These are phyloP conservation scores for Phytophthora fragariaefolia DNA, from an alignment of 352 stramenopile species.

Conservation along the genomic window DNA sequence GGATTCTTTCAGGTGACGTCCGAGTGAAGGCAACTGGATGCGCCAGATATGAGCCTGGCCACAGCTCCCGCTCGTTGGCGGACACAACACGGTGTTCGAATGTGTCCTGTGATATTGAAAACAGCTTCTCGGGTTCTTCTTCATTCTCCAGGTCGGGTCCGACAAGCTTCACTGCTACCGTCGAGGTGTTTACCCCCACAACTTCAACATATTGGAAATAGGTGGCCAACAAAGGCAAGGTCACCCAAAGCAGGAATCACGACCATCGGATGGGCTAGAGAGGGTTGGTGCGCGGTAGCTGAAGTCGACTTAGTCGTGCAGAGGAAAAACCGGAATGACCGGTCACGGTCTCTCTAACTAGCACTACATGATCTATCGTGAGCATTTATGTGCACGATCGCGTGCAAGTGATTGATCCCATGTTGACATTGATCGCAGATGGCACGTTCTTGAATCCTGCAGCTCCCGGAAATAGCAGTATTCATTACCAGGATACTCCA, in stretches of 20 bases:
- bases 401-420: no score
- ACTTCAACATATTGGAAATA: neutral
- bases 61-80: neutral
- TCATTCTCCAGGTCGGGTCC: neutral
- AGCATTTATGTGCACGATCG: neutral
- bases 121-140: neutral
- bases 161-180: neutral
- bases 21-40: constrained; percentile 1
- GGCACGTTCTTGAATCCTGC: neutral
- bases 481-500: neutral
- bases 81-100: neutral
- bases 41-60: neutral
- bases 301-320: neutral
- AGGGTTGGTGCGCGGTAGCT: neutral
- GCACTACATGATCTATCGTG: neutral
- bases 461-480: neutral
- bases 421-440: no score
- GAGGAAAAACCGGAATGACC: neutral
- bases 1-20: neutral
- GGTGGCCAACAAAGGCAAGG: neutral
- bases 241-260: neutral
- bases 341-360: neutral
- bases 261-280: neutral
- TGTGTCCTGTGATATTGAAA: no score
- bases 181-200: neutral